Evolutionary conservation across 495 filamentous ascomycete genomes (phyloP).

Genomic region (Neurospora sp.): DNA sequence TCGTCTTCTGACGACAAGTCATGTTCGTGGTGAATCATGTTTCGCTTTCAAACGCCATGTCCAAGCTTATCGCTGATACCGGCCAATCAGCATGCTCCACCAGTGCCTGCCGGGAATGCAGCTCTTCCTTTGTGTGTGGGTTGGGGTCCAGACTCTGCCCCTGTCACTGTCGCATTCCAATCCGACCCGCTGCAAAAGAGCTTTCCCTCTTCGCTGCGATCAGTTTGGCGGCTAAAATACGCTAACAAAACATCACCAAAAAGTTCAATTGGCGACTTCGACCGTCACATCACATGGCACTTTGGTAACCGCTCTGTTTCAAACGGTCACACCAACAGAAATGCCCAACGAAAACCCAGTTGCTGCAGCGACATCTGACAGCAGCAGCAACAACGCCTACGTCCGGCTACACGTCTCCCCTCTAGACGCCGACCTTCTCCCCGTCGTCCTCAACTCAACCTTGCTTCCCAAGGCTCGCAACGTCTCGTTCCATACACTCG

Average conservation of each 20-base stretch:
- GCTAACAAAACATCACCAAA: not conserved
- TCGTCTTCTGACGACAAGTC: not conserved
- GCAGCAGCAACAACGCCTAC: conserved; percentile 2
- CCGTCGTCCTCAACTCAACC: conserved; percentile 55
- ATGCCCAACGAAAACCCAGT: not conserved
- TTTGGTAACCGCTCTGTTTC: not conserved
- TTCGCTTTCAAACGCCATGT: not conserved
- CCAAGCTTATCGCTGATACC: not conserved
- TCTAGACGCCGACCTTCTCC: conserved; percentile 59
- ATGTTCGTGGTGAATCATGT: not conserved
- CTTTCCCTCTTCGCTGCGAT: not conserved
- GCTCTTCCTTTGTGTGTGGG: not conserved
- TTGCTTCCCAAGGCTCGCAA: conserved; percentile 56
- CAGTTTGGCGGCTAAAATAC: not conserved
- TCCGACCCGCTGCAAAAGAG: not conserved
- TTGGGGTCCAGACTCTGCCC: not conserved
- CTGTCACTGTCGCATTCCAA: not conserved
- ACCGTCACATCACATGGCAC: not conserved
- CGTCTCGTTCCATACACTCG: conserved; percentile 71
- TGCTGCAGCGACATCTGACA: not conserved
- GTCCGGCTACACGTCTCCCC: conserved; percentile 77
- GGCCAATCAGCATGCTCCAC: not conserved
- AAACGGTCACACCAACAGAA: not conserved
- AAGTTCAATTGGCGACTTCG: not conserved
- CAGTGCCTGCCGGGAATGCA: not conserved